These are phyloP conservation scores for Trypanosoma avium DNA, from an alignment of 208 protist species.

Conservation along the genomic window DNA sequence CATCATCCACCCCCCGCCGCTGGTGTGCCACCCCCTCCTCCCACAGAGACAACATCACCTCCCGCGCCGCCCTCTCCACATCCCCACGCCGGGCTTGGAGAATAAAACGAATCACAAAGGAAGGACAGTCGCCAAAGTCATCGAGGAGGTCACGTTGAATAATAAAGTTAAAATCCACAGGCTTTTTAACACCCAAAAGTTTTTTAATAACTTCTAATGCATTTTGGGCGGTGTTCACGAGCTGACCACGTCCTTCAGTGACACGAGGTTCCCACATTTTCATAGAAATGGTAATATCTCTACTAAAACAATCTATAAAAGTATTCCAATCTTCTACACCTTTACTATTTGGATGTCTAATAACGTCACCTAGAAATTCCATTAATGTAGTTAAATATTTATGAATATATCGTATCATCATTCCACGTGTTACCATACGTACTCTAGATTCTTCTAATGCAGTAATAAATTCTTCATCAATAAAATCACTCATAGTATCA, in stretches of 20 bases:
- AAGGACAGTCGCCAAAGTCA: conserved; percentile 86
- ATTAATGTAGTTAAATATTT: conserved; percentile 77
- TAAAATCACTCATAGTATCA: conserved; percentile 78
- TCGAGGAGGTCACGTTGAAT: conserved; percentile 74
- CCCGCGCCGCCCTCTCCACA: conserved; percentile 52
- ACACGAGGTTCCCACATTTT: conserved; percentile 56
- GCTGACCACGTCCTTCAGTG: conserved; percentile 33
- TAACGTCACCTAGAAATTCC: conserved; percentile 79
- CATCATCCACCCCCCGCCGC: conserved; percentile 70
- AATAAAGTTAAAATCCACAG: conserved; percentile 73
- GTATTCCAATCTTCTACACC: conserved; percentile 57
- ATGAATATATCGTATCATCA: conserved; percentile 69
- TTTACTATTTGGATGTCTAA: conserved; percentile 78
- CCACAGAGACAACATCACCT: conserved; percentile 73
- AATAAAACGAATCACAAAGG: conserved; percentile 78
- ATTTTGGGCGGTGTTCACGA: conserved; percentile 55
- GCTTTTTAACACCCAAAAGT: conserved; percentile 65
- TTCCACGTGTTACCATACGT: conserved; percentile 58
- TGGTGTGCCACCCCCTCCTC: conserved; percentile 66
- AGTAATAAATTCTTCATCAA: conserved; percentile 80
- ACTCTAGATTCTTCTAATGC: conserved; percentile 67
- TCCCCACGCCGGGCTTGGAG: conserved; percentile 61
- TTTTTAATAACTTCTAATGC: conserved; percentile 58
- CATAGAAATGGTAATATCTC: conserved; percentile 59
- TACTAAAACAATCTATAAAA: conserved; percentile 70